phyloP scores from a whole-genome alignment of 495 filamentous ascomycete genomes.

The Xylaria cubensis region DNA sequence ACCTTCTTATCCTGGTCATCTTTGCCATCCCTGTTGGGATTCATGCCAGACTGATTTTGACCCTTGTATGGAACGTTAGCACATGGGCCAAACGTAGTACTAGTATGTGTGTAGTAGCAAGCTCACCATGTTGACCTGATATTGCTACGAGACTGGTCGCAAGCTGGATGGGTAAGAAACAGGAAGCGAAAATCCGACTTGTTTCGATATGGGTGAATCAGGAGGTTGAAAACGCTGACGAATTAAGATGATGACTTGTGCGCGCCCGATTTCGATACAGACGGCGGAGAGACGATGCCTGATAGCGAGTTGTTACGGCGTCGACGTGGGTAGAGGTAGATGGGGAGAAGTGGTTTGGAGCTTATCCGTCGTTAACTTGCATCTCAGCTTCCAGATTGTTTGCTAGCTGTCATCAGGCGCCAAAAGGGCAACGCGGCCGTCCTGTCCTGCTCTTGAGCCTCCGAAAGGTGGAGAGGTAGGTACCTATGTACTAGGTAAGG shows the following conservation, averaged over 20 bases:
- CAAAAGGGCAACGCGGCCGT: slow-evolving; percentile 40
- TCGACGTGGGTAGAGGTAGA: not conserved
- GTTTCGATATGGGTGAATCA: not conserved
- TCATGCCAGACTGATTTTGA: slow-evolving; percentile 88
- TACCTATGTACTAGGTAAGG: no score
- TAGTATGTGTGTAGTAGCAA: not conserved
- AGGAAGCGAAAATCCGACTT: not conserved
- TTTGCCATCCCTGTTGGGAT: slow-evolving; percentile 74
- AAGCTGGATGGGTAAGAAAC: not conserved
- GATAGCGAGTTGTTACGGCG: not conserved
- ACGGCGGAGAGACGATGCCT: not conserved
- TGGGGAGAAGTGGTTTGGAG: not conserved
- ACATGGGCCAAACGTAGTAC: not conserved
- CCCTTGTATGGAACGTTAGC: slow-evolving; percentile 57
- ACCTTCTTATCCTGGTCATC: slow-evolving; percentile 98
- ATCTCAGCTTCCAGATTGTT: not conserved
- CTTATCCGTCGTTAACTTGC: not conserved
- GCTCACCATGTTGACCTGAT: slow-evolving; percentile 36
- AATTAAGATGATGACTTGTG: not conserved
- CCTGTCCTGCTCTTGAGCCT: slow-evolving; percentile 10
- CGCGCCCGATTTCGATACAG: not conserved
- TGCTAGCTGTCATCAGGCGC: slow-evolving; percentile 33
- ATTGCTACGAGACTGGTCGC: slow-evolving; percentile 27
- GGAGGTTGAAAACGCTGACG: not conserved
- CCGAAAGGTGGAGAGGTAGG: slow-evolving; percentile 8